phyloP scores from a whole-genome alignment of 2,329 filamentous ascomycete genomes.

The Aspergillus ruber region DNA sequence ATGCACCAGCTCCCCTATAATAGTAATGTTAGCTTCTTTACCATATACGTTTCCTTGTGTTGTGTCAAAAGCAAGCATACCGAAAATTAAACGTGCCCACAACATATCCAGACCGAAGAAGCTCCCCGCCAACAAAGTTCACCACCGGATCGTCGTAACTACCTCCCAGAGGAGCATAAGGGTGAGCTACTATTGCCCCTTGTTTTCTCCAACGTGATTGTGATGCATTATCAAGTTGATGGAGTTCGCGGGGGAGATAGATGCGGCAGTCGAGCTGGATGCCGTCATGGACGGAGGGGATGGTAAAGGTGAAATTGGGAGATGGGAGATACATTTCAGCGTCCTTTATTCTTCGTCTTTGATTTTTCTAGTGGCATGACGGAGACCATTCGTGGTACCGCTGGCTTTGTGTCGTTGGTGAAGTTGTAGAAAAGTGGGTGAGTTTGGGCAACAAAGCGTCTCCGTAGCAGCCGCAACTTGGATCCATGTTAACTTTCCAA shows the following conservation, averaged over 20 bases:
- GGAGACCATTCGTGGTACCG: no score
- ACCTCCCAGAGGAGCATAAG: conserved; percentile 83
- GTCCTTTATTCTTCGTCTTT: no score
- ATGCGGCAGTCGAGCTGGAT: conserved; percentile 71
- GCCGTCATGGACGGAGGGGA: conserved; percentile 79
- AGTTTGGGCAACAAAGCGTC: no score
- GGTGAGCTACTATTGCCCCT: conserved; percentile 72
- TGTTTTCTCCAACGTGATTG: conserved; percentile 30
- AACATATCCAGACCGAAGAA: conserved; percentile 65
- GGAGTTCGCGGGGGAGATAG: conserved; percentile 56
- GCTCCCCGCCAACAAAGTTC: conserved; percentile 54
- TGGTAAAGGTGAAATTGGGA: conserved; percentile 56
- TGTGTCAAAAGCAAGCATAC: conserved; percentile 36
- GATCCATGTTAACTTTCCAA: no score
- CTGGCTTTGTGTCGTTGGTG: no score
- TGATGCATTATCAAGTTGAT: conserved; percentile 15
- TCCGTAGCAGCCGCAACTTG: no score
- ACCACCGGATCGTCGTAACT: conserved; percentile 78
- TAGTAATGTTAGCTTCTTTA: not conserved
- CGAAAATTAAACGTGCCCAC: conserved; percentile 91
- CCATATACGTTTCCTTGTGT: not conserved
- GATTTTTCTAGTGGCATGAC: not conserved
- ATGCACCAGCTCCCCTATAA: conserved; percentile 65
- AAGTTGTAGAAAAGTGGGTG: no score
- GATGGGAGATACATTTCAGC: conserved; percentile 24